Base-by-base conservation (phyloP, 192 early-diverging fungal species). In the Backusella tuberculispora region DNA sequence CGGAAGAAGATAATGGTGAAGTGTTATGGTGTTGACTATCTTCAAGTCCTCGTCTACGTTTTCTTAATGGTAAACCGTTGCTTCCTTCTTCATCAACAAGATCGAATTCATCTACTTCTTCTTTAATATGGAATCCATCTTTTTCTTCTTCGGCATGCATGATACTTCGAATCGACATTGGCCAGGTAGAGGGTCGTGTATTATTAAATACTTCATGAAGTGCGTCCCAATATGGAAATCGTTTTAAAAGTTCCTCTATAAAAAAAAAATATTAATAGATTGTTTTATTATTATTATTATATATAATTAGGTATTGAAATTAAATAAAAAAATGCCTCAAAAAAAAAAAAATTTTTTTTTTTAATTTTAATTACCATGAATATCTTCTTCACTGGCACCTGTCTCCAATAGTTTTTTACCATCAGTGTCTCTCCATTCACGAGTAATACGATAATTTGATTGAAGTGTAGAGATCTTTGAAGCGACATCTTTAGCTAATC, bases 211-310 rank as follows among this genome's bases (percentile, higher is more conserved):
- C 66, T 66, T 73, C 71, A 47, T 72, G 70, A 8, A 78, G 48
- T 40, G 76, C 71, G 46, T 78, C 76, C 76, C 76, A 78, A 37
- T 78, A 78, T 15, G 76, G 76, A 24, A 78, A 78, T 38, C 76
- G 71, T 53, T 78, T 78, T 8, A 78, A 45, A 12, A 78, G 21
- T 73, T 78, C 76, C 40, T 78, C 76, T 78, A 53, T 19, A 50
- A 73, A 44, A 44, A 37, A 34, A 38, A 5, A 9, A 26, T 7
- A 21, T 6, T 60, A 26, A n/a, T 38, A 66, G 64, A n/a, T 17
- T 13, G 17, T 40, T 38, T 65, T 21, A 37, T 21, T 15, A 37
- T 14, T 5, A 64, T 21, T 15, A n/a, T 15, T 14, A 7, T 34
- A 65, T 40, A n/a, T n/a, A 24, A 37, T 24, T n/a, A n/a, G 6